phyloP scores from a whole-genome alignment of 2,329 filamentous ascomycete genomes.

The Pseudogymnoascus sp. region DNA sequence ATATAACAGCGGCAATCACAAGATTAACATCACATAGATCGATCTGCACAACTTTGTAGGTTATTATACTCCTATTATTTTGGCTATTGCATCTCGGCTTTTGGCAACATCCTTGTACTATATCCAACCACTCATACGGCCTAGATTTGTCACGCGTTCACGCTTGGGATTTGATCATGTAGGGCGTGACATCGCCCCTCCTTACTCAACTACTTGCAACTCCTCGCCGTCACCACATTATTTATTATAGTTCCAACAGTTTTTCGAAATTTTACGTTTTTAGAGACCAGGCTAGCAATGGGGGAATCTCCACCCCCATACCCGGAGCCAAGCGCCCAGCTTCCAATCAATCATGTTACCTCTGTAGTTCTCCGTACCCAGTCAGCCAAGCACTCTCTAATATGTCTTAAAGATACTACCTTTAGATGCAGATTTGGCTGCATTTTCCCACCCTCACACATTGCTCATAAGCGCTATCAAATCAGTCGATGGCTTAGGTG shows the following conservation, averaged over 20 bases:
- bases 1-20: background rate
- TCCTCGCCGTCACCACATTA: background rate
- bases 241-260: background rate
- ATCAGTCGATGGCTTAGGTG: background rate
- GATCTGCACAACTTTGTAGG: background rate
- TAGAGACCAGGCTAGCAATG: background rate
- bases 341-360: background rate
- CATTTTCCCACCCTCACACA: background rate
- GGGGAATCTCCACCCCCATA: background rate
- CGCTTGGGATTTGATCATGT: background rate
- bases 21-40: background rate
- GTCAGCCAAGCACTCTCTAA: background rate
- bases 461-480: background rate
- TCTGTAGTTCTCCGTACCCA: background rate
- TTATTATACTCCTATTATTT: background rate
- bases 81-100: background rate
- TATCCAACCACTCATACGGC: background rate
- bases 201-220: background rate
- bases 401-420: background rate
- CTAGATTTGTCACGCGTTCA: background rate
- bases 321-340: background rate
- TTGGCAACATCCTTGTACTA: background rate
- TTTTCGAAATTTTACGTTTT: background rate
- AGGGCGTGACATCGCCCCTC: background rate
- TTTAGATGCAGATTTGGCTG: background rate